Conservation (phyloP, 2,329 filamentous ascomycete genomes). For the Ramularia endophylla region DNA sequence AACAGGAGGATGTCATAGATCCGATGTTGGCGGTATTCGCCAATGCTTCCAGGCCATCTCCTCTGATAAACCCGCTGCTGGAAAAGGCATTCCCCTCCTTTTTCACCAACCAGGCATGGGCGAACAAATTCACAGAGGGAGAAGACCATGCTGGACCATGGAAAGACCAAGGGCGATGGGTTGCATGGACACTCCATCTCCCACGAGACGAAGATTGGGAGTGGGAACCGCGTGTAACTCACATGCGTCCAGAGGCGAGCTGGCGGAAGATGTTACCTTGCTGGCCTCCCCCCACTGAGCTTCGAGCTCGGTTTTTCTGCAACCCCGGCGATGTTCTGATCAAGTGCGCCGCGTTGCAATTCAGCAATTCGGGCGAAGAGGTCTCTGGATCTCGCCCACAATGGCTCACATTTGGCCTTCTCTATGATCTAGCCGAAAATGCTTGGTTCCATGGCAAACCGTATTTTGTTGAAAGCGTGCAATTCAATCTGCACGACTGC, state of each 20-base stretch:
- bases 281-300: not conserved
- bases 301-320: not conserved
- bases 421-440: not conserved
- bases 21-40: too few species aligned
- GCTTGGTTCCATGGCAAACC: not conserved
- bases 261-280: conserved; percentile 1
- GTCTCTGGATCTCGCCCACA: not conserved
- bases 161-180: too few species aligned
- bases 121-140: not conserved
- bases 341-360: not conserved
- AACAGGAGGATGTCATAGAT: not conserved
- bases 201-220: too few species aligned
- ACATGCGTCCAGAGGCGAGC: not conserved
- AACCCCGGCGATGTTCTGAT: not conserved
- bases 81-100: not conserved
- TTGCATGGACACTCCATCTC: not conserved
- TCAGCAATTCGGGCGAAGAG: too few species aligned
- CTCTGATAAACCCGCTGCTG: not conserved
- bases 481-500: not conserved
- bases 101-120: not conserved
- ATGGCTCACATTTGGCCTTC: not conserved
- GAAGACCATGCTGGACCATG: not conserved
- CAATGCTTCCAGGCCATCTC: too few species aligned
- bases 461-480: not conserved
- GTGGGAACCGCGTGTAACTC: too few species aligned